Evolutionary conservation across 2,329 filamentous ascomycete species (phyloP).

Genomic region (Diaporthe vaccinii): DNA sequence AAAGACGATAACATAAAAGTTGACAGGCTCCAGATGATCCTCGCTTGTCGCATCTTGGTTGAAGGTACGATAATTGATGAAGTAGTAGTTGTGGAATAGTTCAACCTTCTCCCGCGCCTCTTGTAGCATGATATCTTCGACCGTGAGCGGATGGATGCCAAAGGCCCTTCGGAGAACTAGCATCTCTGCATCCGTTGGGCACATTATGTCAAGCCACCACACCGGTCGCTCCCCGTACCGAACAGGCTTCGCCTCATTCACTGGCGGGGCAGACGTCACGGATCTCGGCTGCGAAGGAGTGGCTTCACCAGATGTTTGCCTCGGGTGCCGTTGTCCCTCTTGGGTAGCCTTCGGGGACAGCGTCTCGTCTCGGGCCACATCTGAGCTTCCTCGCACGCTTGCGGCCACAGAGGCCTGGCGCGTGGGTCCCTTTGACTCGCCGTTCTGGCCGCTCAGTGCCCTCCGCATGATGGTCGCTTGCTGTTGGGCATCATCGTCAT

Average conservation of each 20-base stretch:
- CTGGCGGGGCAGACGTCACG: conserved; percentile 47
- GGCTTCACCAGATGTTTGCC: conserved; percentile 59
- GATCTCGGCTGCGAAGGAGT: conserved; percentile 63
- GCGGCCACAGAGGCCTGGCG: conserved; percentile 47
- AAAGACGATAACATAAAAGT: conserved; percentile 98
- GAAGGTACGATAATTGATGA: conserved; percentile 98
- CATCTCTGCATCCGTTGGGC: conserved; percentile 95
- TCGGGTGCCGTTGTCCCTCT: conserved; percentile 46
- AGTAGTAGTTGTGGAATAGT: conserved; percentile 97
- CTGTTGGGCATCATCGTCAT: conserved; percentile 63
- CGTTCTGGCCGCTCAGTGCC: conserved; percentile 44
- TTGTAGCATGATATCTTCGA: conserved; percentile 97
- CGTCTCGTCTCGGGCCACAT: conserved; percentile 44
- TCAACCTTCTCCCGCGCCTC: conserved; percentile 98
- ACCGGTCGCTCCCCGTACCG: conserved; percentile 86
- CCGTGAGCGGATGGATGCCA: conserved; percentile 93
- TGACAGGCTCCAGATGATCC: conserved; percentile 93
- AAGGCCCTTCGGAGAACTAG: conserved; percentile 92
- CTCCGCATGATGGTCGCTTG: conserved; percentile 32
- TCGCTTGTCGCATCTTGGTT: conserved; percentile 93
- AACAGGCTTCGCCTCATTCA: conserved; percentile 49
- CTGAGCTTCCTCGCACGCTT: conserved; percentile 42
- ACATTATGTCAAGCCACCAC: conserved; percentile 96
- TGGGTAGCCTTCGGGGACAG: conserved; percentile 46
- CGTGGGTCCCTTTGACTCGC: conserved; percentile 35